phyloP scores from a whole-genome alignment of 2,329 filamentous ascomycete species.

The Fusarium illudens region DNA sequence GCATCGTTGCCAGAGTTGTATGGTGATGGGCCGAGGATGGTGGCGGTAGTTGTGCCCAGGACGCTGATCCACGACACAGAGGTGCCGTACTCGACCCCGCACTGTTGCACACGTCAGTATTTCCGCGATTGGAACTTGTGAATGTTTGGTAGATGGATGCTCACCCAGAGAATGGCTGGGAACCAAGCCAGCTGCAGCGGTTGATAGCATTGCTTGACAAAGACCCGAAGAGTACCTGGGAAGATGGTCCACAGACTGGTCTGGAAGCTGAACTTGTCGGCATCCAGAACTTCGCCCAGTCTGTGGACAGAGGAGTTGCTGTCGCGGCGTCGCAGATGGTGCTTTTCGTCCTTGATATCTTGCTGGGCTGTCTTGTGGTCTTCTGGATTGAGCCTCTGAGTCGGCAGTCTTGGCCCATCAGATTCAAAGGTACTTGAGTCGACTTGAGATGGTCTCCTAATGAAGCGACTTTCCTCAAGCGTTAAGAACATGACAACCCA shows the following conservation, averaged over 20 bases:
- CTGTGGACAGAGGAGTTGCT: neutral
- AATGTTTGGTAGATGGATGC: neutral
- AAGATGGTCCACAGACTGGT: neutral
- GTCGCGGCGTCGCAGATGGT: rapidly evolving
- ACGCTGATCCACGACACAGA: neutral
- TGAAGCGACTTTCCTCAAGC: neutral
- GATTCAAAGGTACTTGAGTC: neutral
- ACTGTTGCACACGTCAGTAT: neutral
- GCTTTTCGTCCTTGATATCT: neutral
- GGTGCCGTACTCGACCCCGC: neutral
- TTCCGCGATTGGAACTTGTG: neutral
- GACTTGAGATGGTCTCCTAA: neutral
- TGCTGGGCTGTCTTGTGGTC: neutral
- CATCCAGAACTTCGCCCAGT: neutral
- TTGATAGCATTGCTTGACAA: neutral
- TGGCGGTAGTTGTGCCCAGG: neutral
- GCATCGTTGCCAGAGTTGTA: neutral
- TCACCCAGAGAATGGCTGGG: neutral
- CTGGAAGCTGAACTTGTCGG: neutral
- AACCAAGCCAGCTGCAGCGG: neutral
- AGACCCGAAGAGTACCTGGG: neutral
- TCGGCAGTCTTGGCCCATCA: neutral
- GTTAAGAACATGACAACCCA: neutral
- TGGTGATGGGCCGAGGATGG: neutral
- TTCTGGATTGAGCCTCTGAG: neutral